Base-by-base conservation (phyloP, 192 early-diverging fungal genomes). In the Coemansia sp. region DNA sequence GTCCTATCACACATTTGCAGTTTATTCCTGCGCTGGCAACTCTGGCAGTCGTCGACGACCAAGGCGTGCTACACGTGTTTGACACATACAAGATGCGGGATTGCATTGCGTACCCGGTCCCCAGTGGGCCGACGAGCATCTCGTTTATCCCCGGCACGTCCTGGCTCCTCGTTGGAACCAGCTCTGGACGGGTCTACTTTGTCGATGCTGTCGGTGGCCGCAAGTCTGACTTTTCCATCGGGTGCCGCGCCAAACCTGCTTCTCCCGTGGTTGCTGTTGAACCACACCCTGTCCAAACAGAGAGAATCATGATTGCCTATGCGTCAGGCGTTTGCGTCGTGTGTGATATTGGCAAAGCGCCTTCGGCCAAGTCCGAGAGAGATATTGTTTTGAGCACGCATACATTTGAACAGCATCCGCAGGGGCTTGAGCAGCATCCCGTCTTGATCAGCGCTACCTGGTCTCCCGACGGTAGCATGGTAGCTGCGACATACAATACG, bases 151-250 rank as follows among this genome's bases (percentile, higher is more conserved):
- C 56, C 9, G 72, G 65, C 36, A 68, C 72, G 3, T 37, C 29
- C 39, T 75, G 72, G 72, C 45, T 75, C 43, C 24, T 67, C 11
- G 42, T 75, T 5, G 72, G 72, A 5, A 75, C 65, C 6, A 45
- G 60, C 4, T 35, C 30, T n/a, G 72, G 72, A 11, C 64, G 72
- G 9, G 48, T 68, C 40, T 75, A 75, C 36, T 75, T 75, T 68
- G 65, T 75, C 17, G 61, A 75, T 35, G 50, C 23, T 3, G 48
- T 56, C 9, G 49, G 43, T 11, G 72, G 60, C 3, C 53, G 39
- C 50, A 75, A 75, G 20, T 60, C 72, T 1, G 65, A 64, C 32
- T 75, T 63, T 52, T 75, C 72, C 8, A 48, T 75, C 5, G 65
- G 58, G 4, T 64, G 60, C 20, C 49, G 28, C 22, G 20, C 39